phyloP scores from a whole-genome alignment of 2,329 filamentous ascomycete species.

The Ophiostoma australiae region DNA sequence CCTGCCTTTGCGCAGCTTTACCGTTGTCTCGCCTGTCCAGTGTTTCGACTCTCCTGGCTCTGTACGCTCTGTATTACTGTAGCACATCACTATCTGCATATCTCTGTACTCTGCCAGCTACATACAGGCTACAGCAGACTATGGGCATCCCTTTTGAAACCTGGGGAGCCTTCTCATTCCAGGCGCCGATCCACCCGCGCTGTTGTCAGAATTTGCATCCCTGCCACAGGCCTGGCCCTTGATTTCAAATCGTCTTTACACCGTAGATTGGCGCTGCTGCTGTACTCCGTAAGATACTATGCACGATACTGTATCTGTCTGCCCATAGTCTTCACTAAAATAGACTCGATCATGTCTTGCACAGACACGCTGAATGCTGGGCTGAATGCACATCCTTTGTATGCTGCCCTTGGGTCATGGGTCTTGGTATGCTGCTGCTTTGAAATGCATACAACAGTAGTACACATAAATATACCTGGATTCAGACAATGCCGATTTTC shows the following conservation, averaged over 20 bases:
- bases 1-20: neutral
- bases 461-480: too few relatives aligned
- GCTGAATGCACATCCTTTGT: neutral
- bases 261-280: neutral
- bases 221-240: constrained; percentile 14
- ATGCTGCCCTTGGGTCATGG: too few relatives aligned
- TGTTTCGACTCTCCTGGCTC: constrained; percentile 1
- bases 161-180: constrained; percentile 21
- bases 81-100: neutral
- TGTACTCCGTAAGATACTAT: too few relatives aligned
- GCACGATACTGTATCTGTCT: too few relatives aligned
- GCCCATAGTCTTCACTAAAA: too few relatives aligned
- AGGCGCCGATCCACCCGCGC: constrained; percentile 18
- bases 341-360: neutral
- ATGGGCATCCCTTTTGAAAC: constrained; percentile 16
- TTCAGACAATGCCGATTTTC: too few relatives aligned
- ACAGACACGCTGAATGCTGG: neutral
- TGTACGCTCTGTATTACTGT: neutral
- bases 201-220: constrained; percentile 17
- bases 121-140: neutral
- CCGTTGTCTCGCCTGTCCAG: constrained; percentile 5
- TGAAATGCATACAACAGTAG: too few relatives aligned
- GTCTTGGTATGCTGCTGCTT: neutral
- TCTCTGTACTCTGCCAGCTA: neutral
- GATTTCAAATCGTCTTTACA: constrained; percentile 2